Conservation (phyloP, 1,284 basidiomycete species). For the Cryptococcus sp. region DNA sequence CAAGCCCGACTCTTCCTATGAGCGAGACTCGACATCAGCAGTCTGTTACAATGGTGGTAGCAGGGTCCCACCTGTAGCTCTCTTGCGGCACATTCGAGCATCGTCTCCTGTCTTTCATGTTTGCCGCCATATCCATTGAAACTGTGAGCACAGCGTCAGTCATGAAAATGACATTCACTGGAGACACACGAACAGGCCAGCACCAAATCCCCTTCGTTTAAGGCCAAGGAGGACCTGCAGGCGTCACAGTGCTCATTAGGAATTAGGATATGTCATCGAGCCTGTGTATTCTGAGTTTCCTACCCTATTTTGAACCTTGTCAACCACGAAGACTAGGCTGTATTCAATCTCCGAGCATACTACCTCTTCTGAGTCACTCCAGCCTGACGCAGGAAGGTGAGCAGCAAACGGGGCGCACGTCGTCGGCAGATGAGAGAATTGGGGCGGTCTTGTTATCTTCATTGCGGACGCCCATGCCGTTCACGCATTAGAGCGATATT, state of each 20-base stretch:
- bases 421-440: background rate
- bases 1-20: constrained; percentile 76
- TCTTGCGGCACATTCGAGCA: constrained; percentile 63
- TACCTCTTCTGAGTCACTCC: constrained; percentile 1
- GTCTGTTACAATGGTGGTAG: too few species aligned
- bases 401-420: constrained; percentile 4
- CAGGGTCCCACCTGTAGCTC: constrained; percentile 56
- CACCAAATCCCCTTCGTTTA: constrained; percentile 71
- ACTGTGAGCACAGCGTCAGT: constrained; percentile 46
- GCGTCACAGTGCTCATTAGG: background rate
- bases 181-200: constrained; percentile 57
- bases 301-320: constrained; percentile 37
- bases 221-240: constrained; percentile 63
- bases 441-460: background rate
- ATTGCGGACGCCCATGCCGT: background rate
- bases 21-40: background rate
- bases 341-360: constrained; percentile 10
- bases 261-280: too few species aligned
- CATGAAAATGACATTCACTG: background rate
- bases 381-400: constrained; percentile 8
- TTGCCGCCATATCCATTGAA: constrained; percentile 77
- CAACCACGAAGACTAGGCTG: constrained; percentile 55
- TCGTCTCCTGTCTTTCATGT: constrained; percentile 64
- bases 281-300: constrained; percentile 19
- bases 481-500: too few species aligned